phyloP scores from a whole-genome alignment of 2,329 filamentous ascomycete species.

The Penicillium sp. region DNA sequence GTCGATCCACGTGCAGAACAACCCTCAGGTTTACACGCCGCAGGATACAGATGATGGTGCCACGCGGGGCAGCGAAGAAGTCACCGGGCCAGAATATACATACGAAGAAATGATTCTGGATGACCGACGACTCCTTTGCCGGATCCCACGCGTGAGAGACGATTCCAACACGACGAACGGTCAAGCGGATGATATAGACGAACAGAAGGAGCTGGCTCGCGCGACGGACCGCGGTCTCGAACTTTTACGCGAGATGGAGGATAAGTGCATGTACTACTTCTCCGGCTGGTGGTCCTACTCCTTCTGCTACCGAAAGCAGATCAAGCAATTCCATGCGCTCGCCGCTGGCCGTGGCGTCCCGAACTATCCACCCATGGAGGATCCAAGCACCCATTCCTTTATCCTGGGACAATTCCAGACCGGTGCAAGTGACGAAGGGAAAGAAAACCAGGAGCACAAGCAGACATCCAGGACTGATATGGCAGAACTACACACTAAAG shows the following conservation, averaged over 20 bases:
- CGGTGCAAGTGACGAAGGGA: constrained; percentile 33
- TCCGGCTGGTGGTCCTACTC: constrained; percentile 96
- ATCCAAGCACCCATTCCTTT: constrained; percentile 72
- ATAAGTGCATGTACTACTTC: constrained; percentile 76
- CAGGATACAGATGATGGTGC: constrained; percentile 53
- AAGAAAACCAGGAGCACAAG: constrained; percentile 24
- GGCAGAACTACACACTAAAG: constrained; percentile 74
- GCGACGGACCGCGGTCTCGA: constrained; percentile 78
- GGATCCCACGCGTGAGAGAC: constrained; percentile 68
- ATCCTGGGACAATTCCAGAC: constrained; percentile 63
- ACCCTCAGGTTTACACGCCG: constrained; percentile 27
- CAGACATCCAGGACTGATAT: constrained; percentile 37
- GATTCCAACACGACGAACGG: constrained; percentile 65
- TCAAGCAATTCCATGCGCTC: constrained; percentile 87
- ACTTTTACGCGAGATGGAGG: constrained; percentile 72
- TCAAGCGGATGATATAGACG: constrained; percentile 58
- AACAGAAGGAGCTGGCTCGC: constrained; percentile 74
- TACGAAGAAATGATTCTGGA: constrained; percentile 76
- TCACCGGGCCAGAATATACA: constrained; percentile 16
- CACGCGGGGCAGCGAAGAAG: constrained; percentile 44
- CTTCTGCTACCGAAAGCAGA: constrained; percentile 84
- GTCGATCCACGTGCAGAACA: constrained; percentile 15
- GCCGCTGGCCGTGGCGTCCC: constrained; percentile 67
- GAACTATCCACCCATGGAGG: constrained; percentile 69
- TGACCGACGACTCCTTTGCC: constrained; percentile 74